Evolutionary conservation across 2,329 filamentous ascomycete genomes (phyloP).

Genomic region (Cadophora sp.): DNA sequence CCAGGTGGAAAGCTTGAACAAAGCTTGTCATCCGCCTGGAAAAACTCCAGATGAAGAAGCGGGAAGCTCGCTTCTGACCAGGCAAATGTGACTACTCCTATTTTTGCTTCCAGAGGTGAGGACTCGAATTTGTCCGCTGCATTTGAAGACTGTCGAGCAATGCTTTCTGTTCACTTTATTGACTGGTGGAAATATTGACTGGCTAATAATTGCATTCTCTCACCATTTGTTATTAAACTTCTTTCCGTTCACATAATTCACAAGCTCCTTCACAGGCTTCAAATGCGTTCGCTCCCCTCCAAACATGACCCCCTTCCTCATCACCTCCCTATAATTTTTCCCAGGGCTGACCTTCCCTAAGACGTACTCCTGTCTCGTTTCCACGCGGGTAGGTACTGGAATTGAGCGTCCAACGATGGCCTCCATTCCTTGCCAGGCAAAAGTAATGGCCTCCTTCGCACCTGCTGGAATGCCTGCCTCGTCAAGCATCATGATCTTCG

Average conservation of each 20-base stretch:
- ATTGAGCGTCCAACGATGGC: constrained; percentile 61
- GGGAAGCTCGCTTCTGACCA: background rate
- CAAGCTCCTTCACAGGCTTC: constrained; percentile 55
- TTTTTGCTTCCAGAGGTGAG: background rate
- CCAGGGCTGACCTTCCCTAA: constrained; percentile 62
- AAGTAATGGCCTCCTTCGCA: constrained; percentile 65
- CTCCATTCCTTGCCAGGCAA: constrained; percentile 67
- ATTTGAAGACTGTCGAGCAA: background rate
- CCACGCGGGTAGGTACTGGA: constrained; percentile 59
- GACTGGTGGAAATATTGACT: background rate
- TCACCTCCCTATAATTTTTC: constrained; percentile 59
- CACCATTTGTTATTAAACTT: background rate
- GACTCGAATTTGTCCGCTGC: background rate
- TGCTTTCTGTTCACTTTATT: background rate
- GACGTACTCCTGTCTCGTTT: constrained; percentile 57
- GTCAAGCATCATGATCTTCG: constrained; percentile 60
- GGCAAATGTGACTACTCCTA: background rate
- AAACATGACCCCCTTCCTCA: constrained; percentile 59
- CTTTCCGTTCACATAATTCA: constrained; percentile 52
- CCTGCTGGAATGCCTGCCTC: constrained; percentile 61
- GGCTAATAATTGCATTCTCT: background rate
- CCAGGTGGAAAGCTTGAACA: constrained; percentile 14
- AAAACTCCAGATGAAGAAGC: background rate
- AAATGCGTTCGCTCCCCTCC: constrained; percentile 52
- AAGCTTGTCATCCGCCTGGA: constrained; percentile 17